Percentiles rank a stretch among this genome's conserved stretches.
These are phyloP conservation scores for Globisporangium perplexum DNA, from an alignment of 352 stramenopile genomes.

Conservation along the genomic window DNA sequence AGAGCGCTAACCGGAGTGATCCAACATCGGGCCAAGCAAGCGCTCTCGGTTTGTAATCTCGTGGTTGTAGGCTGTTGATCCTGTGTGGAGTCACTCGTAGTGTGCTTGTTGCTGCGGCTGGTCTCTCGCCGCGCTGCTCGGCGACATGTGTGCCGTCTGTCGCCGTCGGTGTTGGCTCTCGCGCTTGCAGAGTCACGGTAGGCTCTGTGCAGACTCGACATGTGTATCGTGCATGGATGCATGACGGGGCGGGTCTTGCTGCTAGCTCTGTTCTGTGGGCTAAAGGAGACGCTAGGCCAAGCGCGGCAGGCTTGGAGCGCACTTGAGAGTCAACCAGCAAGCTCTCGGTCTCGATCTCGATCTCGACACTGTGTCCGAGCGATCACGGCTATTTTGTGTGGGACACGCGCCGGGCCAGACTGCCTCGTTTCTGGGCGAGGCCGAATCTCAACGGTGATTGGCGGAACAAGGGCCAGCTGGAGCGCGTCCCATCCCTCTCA, in stretches of 20 bases:
- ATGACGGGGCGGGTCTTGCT: too few species aligned
- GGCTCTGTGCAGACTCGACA: too few species aligned
- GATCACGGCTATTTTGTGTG: not conserved
- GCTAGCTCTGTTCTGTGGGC: too few species aligned
- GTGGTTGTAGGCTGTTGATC: not conserved
- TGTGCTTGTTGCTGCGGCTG: not conserved
- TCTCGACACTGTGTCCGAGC: not conserved
- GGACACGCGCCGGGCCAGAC: not conserved
- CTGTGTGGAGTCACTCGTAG: not conserved
- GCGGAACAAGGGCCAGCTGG: constrained; percentile 1
- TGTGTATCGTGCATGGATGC: too few species aligned
- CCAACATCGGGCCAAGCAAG: too few species aligned
- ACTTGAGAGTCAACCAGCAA: too few species aligned
- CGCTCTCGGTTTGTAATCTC: too few species aligned
- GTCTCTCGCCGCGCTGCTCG: not conserved
- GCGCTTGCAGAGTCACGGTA: too few species aligned
- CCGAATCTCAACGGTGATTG: constrained; percentile 3
- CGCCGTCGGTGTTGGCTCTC: not conserved
- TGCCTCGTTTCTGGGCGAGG: not conserved
- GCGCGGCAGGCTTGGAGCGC: too few species aligned
- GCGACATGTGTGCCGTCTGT: not conserved
- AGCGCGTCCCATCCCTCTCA: constrained; percentile 9
- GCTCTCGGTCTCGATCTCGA: too few species aligned
- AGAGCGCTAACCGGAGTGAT: too few species aligned
- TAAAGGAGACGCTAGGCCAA: too few species aligned